These are phyloP conservation scores for Saccharum hybrid DNA, from an alignment of 202 grass and related monocot genomes.

Conservation along the genomic window DNA sequence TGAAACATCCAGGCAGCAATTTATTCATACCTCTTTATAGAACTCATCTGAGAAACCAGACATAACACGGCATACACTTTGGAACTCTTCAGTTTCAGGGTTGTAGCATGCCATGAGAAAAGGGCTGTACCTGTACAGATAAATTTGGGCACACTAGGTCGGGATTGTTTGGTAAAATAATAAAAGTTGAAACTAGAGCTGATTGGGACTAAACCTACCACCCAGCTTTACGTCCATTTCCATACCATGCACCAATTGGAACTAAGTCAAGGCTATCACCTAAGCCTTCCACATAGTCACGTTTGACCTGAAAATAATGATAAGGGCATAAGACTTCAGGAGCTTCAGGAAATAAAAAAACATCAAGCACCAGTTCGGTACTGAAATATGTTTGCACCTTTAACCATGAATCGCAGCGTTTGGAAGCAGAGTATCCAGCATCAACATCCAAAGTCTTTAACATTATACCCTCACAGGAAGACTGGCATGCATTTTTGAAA, in stretches of 20 bases:
- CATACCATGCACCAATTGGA: conserved; percentile 91
- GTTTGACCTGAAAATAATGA: conserved; percentile 73
- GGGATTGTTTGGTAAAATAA: conserved; percentile 18
- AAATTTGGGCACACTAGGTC: conserved; percentile 8
- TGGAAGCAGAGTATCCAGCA: conserved; percentile 90
- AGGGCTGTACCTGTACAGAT: conserved; percentile 79
- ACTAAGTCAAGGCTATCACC: conserved; percentile 92
- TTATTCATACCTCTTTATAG: conserved; percentile 76
- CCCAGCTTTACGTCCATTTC: conserved; percentile 94
- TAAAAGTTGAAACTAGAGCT: not conserved
- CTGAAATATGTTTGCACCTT: conserved; percentile 57
- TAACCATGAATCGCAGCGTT: conserved; percentile 83
- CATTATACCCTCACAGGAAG: conserved; percentile 98
- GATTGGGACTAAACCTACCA: conserved; percentile 54
- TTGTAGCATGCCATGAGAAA: conserved; percentile 99
- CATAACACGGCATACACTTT: conserved; percentile 97
- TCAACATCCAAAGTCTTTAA: conserved; percentile 90
- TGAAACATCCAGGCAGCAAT: conserved; percentile 8
- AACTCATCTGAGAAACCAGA: conserved; percentile 92
- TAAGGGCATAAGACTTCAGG: conserved; percentile 15
- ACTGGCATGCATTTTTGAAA: conserved; percentile 77
- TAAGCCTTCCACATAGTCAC: conserved; percentile 91
- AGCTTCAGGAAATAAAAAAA: conserved; percentile 40
- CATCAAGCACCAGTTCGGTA: not conserved
- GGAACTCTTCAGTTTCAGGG: conserved; percentile 85